phyloP scores from a whole-genome alignment of 495 filamentous ascomycete genomes.

The Penicillium arizonense region DNA sequence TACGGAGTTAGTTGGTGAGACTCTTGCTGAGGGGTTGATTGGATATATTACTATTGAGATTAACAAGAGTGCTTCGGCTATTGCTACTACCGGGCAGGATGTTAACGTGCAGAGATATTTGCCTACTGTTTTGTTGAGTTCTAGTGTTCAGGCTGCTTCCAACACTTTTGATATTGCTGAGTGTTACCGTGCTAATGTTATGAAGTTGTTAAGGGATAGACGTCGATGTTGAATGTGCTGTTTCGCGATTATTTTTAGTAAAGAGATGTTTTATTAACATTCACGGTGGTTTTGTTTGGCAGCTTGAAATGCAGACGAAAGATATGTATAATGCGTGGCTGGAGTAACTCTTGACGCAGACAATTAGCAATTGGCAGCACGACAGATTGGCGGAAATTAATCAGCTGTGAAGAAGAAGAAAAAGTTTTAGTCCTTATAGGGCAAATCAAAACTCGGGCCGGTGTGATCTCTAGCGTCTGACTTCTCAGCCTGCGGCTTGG shows the following conservation, averaged over 20 bases:
- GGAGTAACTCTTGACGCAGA: too few relatives aligned
- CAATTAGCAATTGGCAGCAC: too few relatives aligned
- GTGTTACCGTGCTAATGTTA: constrained; percentile 4
- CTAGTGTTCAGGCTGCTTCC: constrained; percentile 3
- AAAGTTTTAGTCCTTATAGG: constrained; percentile 4
- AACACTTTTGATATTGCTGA: constrained; percentile 6
- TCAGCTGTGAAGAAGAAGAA: too few relatives aligned
- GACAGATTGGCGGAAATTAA: too few relatives aligned
- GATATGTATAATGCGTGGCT: too few relatives aligned
- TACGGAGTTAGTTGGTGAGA: constrained; percentile 5
- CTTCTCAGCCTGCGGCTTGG: constrained; percentile 6
- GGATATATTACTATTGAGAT: constrained; percentile 10
- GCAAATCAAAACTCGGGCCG: constrained; percentile 13
- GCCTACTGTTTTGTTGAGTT: constrained; percentile 6
- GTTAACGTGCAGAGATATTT: constrained; percentile 7
- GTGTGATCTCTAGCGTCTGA: constrained; percentile 1
- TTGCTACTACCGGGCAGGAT: constrained; percentile 2
- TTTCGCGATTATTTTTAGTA: too few relatives aligned
- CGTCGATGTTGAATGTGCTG: not conserved
- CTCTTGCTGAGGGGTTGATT: constrained; percentile 7
- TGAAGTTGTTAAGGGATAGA: not conserved
- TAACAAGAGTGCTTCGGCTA: constrained; percentile 6
- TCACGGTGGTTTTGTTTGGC: too few relatives aligned
- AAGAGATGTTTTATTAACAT: too few relatives aligned
- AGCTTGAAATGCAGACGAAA: too few relatives aligned